These are phyloP conservation scores for Teunomyces cretensis DNA, from an alignment of 805 yeast genomes.

Conservation along the genomic window DNA sequence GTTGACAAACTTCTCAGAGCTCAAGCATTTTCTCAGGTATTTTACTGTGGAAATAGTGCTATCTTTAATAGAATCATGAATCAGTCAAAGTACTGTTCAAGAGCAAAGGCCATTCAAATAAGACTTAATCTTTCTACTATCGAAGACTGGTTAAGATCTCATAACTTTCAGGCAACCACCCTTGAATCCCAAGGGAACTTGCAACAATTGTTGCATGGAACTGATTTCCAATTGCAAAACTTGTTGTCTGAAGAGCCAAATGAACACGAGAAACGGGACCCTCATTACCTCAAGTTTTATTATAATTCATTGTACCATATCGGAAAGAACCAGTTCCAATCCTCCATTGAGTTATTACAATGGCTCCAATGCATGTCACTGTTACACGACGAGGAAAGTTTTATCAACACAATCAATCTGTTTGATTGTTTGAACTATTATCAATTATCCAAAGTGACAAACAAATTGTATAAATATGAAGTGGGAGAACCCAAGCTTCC, in stretches of 20 bases:
- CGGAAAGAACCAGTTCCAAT: slow-evolving; percentile 65
- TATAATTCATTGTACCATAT: slow-evolving; percentile 65
- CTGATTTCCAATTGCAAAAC: slow-evolving; percentile 17
- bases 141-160: slow-evolving; percentile 90
- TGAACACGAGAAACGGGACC: slow-evolving; percentile 30
- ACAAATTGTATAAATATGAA: slow-evolving; percentile 78
- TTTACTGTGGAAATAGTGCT: slow-evolving; percentile 72
- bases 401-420: slow-evolving; percentile 52
- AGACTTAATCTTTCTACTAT: slow-evolving; percentile 80
- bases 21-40: slow-evolving; percentile 74
- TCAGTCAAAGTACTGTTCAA: slow-evolving; percentile 67
- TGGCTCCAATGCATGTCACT: slow-evolving; percentile 88
- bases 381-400: slow-evolving; percentile 61
- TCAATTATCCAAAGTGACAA: slow-evolving; percentile 66
- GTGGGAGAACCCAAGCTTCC: slow-evolving; percentile 72
- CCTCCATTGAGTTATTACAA: slow-evolving; percentile 77
- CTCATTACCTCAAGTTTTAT: slow-evolving; percentile 54
- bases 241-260: slow-evolving; percentile 21
- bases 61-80: slow-evolving; percentile 72
- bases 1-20: slow-evolving; percentile 76
- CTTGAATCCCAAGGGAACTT: slow-evolving; percentile 36
- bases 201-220: slow-evolving; percentile 14
- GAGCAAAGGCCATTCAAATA: slow-evolving; percentile 87
- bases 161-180: slow-evolving; percentile 46
- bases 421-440: slow-evolving; percentile 60